phyloP scores from a whole-genome alignment of 2,329 filamentous ascomycete species.

The Neofusicoccum sp. region DNA sequence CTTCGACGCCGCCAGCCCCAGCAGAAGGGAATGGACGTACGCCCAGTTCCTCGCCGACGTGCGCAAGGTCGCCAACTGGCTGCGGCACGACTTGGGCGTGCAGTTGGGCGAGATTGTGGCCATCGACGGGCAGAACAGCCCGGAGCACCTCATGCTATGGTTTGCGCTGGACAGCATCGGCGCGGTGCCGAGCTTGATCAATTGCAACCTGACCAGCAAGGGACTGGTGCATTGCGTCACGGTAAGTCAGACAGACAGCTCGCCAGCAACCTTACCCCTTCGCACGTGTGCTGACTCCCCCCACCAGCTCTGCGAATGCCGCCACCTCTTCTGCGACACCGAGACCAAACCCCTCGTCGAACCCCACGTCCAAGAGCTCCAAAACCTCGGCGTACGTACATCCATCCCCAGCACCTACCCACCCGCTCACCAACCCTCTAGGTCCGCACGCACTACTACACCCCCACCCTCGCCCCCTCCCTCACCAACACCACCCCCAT shows the following conservation, averaged over 20 bases:
- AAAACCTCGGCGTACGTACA: conserved; percentile 51
- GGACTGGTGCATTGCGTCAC: conserved; percentile 63
- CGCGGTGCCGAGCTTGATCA: conserved; percentile 70
- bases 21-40: conserved; percentile 41
- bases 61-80: conserved; percentile 1
- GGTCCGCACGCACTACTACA: conserved; percentile 60
- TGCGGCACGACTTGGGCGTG: conserved; percentile 54
- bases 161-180: conserved; percentile 67
- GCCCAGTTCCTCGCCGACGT: conserved; percentile 35
- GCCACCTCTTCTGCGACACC: conserved; percentile 46
- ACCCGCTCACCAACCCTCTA: conserved; percentile 31
- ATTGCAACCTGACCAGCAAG: conserved; percentile 67
- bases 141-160: conserved; percentile 69
- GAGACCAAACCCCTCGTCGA: conserved; percentile 33
- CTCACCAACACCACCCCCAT: conserved; percentile 64
- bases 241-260: conserved; percentile 39
- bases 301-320: conserved; percentile 45
- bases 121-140: conserved; percentile 69
- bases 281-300: not conserved
- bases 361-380: not conserved
- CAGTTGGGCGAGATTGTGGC: conserved; percentile 63
- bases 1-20: conserved; percentile 42
- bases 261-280: not conserved
- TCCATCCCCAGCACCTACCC: conserved; percentile 30
- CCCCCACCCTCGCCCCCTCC: conserved; percentile 59